Base-by-base conservation (phyloP, 2,329 filamentous ascomycete species). In the Fusarium illudens region DNA sequence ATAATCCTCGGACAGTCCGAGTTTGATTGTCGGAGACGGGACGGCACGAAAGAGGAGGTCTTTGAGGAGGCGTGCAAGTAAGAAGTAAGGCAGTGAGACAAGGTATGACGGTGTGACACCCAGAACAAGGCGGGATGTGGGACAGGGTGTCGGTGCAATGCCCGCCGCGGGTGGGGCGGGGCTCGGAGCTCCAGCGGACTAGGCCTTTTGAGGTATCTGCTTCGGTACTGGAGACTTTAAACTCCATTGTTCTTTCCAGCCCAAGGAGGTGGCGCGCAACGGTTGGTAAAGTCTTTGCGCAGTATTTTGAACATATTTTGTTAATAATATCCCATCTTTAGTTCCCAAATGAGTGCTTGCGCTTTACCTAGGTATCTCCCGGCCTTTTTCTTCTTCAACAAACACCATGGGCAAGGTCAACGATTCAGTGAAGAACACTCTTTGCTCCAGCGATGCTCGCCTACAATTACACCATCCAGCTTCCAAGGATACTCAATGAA, bases 21-120 rank as follows among this genome's bases (percentile, higher is more conserved):
- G 25, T 50, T 34, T 27, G 17, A 20, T 51, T 54, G 39, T 51
- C 30, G 19, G 48, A 33, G 55, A 32, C 9, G 27, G 44, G 33
- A 42, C n/a, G 42, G 57, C 53, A 25, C 30, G 46, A 29, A 62
- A 55, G 58, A 62, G 49, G 49, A 55, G 53, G 17, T 33, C 42
- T 19, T 25, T 36, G 53, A 53, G 39, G 39, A 58, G 64, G 55
- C 32, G 63, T 70, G 62, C 49, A 56, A 64, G 55, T 69, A 49
- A 66, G 29, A 54, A 53, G 64, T 37, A 57, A 62, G 48, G 60
- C 32, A 48, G 53, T 60, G 22, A 68, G 49, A 50, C 30, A 53
- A 33, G 33, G 58, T 62, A 68, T 66, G 65, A 69, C 66, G 54
- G 62, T 66, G 65, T 68, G 65, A 69, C 65, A 66, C 52, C 54